Percentiles rank a stretch among this genome's conserved stretches.
phyloP scores from a whole-genome alignment of 2,329 filamentous ascomycete species.

The Arthrobotrys sinensis region DNA sequence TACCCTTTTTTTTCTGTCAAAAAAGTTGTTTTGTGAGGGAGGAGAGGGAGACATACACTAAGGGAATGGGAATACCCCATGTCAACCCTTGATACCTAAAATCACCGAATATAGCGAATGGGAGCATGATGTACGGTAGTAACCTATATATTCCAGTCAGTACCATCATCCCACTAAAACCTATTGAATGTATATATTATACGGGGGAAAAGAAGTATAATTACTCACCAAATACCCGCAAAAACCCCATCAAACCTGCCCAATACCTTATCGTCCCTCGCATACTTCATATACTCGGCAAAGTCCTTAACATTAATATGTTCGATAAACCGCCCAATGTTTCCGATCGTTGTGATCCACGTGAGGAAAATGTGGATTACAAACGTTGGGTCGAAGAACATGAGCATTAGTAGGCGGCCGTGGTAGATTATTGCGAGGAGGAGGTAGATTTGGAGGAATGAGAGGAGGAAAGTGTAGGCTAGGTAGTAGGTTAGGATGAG shows the following conservation, averaged over 20 bases:
- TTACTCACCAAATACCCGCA: conserved; percentile 26
- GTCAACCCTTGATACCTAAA: conserved; percentile 22
- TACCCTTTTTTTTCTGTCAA: not conserved
- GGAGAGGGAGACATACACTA: conserved; percentile 32
- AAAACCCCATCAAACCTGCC: conserved; percentile 48
- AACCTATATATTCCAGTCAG: conserved; percentile 6
- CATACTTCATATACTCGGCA: conserved; percentile 7
- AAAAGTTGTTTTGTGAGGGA: not conserved
- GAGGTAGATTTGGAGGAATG: conserved; percentile 28
- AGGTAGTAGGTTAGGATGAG: conserved; percentile 9
- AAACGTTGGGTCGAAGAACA: conserved; percentile 26
- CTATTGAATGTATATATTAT: not conserved
- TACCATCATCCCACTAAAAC: not conserved
- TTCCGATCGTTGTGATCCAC: conserved; percentile 13
- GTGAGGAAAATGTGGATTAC: conserved; percentile 24
- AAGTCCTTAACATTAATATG: conserved; percentile 20
- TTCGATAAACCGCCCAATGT: conserved; percentile 29
- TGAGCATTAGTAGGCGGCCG: not conserved
- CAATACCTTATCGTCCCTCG: not conserved
- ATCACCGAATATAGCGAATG: conserved; percentile 44
- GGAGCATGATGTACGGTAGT: conserved; percentile 43
- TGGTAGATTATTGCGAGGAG: conserved; percentile 40
- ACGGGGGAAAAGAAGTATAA: not conserved
- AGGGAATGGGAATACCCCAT: conserved; percentile 37
- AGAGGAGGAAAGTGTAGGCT: conserved; percentile 19